Evolutionary conservation across 179 eudicot genomes (phyloP).

Genomic region (Pouteria campechiana): DNA sequence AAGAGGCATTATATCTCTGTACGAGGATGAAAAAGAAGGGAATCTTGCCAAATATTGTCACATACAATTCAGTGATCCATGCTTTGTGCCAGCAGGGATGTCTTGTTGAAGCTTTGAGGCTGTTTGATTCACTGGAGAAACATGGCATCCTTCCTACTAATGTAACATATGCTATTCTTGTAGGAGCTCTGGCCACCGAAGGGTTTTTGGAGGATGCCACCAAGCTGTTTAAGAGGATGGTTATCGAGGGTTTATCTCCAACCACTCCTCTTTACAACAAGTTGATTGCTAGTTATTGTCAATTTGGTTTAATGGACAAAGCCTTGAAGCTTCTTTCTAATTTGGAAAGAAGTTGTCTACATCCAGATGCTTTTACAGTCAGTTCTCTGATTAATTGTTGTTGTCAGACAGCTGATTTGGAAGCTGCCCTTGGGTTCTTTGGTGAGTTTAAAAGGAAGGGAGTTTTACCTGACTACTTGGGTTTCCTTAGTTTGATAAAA

Average conservation of each 20-base stretch:
- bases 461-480: conserved; percentile 64
- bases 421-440: conserved; percentile 58
- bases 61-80: conserved; percentile 64
- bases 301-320: conserved; percentile 45
- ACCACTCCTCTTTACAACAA: conserved; percentile 58
- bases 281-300: conserved; percentile 58
- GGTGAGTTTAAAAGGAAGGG: conserved; percentile 37
- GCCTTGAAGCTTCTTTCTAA: conserved; percentile 49
- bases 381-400: conserved; percentile 54
- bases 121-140: conserved; percentile 74
- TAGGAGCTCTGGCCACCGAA: conserved; percentile 58
- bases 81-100: conserved; percentile 81
- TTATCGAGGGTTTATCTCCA: conserved; percentile 35
- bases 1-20: conserved; percentile 66
- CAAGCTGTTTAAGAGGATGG: conserved; percentile 62
- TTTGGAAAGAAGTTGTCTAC: conserved; percentile 31
- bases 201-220: conserved; percentile 68
- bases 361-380: conserved; percentile 70
- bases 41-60: conserved; percentile 38
- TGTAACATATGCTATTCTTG: conserved; percentile 66
- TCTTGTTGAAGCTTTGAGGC: conserved; percentile 79
- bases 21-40: conserved; percentile 41
- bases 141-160: conserved; percentile 45
- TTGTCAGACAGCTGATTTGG: conserved; percentile 66
- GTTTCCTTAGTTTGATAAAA: conserved; percentile 56